Conservation (phyloP, 495 filamentous ascomycete genomes). For the Neurospora sublineolata region DNA sequence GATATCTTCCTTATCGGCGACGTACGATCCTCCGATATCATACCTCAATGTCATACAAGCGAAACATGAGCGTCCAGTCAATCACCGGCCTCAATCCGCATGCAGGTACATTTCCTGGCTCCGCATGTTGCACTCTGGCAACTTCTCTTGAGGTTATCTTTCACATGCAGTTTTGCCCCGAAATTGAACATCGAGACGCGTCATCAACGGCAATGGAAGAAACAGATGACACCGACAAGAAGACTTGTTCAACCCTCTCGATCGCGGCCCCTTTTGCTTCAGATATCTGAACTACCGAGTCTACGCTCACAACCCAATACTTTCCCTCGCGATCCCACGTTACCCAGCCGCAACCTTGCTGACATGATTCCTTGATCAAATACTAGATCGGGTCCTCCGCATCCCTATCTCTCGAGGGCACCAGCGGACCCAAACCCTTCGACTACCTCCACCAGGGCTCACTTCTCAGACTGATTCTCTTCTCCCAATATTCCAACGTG, state of each 20-base stretch:
- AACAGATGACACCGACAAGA: neutral
- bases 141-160: neutral
- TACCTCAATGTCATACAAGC: neutral
- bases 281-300: neutral
- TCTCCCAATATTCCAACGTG: neutral
- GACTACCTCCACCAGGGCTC: neutral
- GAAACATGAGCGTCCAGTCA: neutral
- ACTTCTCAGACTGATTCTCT: accelerated
- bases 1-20: neutral
- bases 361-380: neutral
- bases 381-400: neutral
- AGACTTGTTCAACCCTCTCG: neutral
- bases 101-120: neutral
- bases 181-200: neutral
- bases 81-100: neutral
- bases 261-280: neutral
- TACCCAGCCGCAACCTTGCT: neutral
- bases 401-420: neutral
- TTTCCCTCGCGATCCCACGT: neutral
- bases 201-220: neutral
- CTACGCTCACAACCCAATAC: neutral
- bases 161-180: neutral
- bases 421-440: neutral
- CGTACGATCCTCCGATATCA: neutral
- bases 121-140: neutral